Base-by-base conservation (phyloP, 2,329 filamentous ascomycete species). In the Aspergillus terreus region DNA sequence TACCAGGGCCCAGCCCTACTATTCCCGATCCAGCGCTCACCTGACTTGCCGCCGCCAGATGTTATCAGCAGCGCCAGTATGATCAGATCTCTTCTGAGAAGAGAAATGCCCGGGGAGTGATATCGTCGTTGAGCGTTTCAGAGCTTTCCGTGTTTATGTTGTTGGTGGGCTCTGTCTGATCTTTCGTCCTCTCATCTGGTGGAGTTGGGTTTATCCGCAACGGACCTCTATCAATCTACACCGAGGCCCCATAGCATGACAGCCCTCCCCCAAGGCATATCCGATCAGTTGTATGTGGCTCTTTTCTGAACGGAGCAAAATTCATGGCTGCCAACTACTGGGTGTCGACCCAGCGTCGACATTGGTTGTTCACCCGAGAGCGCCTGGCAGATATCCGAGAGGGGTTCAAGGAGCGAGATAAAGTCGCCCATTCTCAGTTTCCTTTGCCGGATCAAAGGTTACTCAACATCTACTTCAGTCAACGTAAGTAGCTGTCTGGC, bases 261-360 rank as follows among this genome's bases (percentile, higher is more conserved):
- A 9, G 11, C 27, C 7, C 9, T 9, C 27, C 27, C 27, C 10
- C 27, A 2, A 30, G 27, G 27, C 15, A 38, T 38, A 38, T 17
- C 35, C 6, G 15, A 38, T n/a, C 35, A 3, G 14, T 12, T 38
- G 5, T 30, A 30, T 1, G 14, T 7, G 30, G 23, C 42, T 36
- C 35, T n/a, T 27, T 25, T 47, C 33, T 32, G n/a, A 23, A 4
- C 27, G 14, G 12, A 19, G 49, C 42, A 47, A 36, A 45, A 47
- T 42, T 43, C 27, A 96, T 96, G 92, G 90, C 92, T 32, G 89
- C 92, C 67, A 96, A 92, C 73, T 99, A 92, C 76, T 99, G 92
- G 92, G 87, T 90, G 58, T 97, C 94, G 50, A 94, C 90, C 23
- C 94, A 99, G 74, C 83, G 87, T 61, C 87, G 85, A 61, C 83